phyloP scores from a whole-genome alignment of 495 filamentous ascomycete species.

The Cercophora scortea region DNA sequence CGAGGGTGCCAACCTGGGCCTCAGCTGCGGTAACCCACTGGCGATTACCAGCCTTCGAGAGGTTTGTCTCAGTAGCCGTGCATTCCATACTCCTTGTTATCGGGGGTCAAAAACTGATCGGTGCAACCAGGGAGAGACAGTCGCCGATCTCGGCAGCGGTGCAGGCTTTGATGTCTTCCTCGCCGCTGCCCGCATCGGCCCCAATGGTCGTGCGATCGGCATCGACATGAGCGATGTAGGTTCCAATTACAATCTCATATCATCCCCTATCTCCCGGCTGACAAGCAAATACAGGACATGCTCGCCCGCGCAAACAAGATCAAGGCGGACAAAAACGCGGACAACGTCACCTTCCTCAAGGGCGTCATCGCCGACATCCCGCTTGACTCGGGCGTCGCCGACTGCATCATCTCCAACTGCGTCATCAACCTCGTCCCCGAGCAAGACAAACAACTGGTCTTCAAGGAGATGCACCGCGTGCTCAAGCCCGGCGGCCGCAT shows the following conservation, averaged over 20 bases:
- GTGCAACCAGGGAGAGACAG: slow-evolving; percentile 46
- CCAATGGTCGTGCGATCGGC: slow-evolving; percentile 48
- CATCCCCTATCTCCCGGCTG: not conserved
- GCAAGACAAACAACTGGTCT: slow-evolving; percentile 47
- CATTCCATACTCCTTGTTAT: not conserved
- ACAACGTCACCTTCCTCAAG: slow-evolving; percentile 46
- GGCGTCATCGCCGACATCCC: slow-evolving; percentile 46
- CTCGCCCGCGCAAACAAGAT: slow-evolving; percentile 42
- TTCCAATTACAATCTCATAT: not conserved
- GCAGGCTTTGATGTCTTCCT: slow-evolving; percentile 60
- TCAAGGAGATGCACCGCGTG: slow-evolving; percentile 54
- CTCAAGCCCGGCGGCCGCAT: slow-evolving; percentile 54
- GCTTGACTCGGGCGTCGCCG: slow-evolving; percentile 32
- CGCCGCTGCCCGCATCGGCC: slow-evolving; percentile 49
- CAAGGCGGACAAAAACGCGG: slow-evolving; percentile 22
- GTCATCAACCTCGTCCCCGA: slow-evolving; percentile 59
- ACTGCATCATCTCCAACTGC: slow-evolving; percentile 53
- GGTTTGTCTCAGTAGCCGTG: slow-evolving; percentile 18
- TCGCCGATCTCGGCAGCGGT: slow-evolving; percentile 57
- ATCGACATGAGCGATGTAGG: slow-evolving; percentile 59
- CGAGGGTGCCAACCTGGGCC: slow-evolving; percentile 53
- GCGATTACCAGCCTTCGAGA: slow-evolving; percentile 45
- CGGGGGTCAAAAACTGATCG: no score
- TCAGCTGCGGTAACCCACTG: slow-evolving; percentile 61
- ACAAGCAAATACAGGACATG: slow-evolving; percentile 43